Evolutionary conservation across 345 rosid genomes (phyloP).

Genomic region (Camelina hispida): DNA sequence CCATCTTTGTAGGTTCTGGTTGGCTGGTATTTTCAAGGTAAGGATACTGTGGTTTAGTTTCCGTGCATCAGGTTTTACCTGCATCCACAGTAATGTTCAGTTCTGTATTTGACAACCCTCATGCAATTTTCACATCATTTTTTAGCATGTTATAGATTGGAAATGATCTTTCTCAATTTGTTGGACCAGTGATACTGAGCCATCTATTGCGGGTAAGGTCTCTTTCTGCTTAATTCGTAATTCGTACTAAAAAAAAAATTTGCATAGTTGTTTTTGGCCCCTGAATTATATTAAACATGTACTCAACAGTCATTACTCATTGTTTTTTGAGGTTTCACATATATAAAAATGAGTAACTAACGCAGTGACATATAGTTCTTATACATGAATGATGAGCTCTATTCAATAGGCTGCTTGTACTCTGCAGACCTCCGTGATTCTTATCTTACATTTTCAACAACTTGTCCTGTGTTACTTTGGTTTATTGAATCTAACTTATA

Average conservation of each 20-base stretch:
- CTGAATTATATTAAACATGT: background rate
- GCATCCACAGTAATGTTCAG: constrained; percentile 28
- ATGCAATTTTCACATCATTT: constrained; percentile 37
- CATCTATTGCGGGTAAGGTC: constrained; percentile 68
- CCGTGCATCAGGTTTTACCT: constrained; percentile 6
- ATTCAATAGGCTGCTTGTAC: background rate
- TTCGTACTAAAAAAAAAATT: background rate
- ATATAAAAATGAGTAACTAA: background rate
- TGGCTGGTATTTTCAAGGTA: constrained; percentile 93
- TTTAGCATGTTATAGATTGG: constrained; percentile 67
- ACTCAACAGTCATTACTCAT: background rate
- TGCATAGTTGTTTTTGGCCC: background rate
- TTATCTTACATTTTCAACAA: background rate
- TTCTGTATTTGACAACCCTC: constrained; percentile 35
- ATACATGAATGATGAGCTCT: constrained; percentile 5
- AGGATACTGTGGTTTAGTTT: constrained; percentile 9
- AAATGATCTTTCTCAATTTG: constrained; percentile 81
- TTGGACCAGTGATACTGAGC: constrained; percentile 82
- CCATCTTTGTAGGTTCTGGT: constrained; percentile 73
- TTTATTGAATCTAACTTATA: constrained; percentile 2
- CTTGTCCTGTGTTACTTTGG: background rate
- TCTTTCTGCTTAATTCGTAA: constrained; percentile 1
- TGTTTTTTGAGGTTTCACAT: background rate
- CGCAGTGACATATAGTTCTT: background rate
- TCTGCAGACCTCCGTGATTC: background rate